phyloP scores from a whole-genome alignment of 2,329 filamentous ascomycete genomes.

The Exophiala spinifera region DNA sequence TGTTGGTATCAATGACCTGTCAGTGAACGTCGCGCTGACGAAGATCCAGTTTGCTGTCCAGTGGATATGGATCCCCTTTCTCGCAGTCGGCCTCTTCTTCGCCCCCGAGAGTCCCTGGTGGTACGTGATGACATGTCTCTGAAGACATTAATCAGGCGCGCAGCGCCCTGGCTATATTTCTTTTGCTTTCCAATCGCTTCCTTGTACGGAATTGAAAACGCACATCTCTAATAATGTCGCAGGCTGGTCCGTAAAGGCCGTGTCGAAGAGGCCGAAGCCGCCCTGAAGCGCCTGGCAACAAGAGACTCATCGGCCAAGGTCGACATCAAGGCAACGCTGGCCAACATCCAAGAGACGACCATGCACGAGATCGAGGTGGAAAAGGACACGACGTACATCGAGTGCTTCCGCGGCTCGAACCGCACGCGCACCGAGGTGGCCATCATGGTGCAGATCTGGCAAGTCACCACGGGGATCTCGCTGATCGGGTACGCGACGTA shows the following conservation, averaged over 20 bases:
- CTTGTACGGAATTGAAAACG: too few relatives aligned
- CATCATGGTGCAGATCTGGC: slow-evolving; percentile 62
- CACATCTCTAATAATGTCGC: too few relatives aligned
- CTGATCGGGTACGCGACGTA: slow-evolving; percentile 61
- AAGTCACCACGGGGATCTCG: slow-evolving; percentile 42
- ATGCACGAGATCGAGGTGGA: slow-evolving; percentile 49
- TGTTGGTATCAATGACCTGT: too few relatives aligned
- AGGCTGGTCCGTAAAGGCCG: slow-evolving; percentile 36
- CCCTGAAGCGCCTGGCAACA: slow-evolving; percentile 45
- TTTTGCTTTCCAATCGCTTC: too few relatives aligned
- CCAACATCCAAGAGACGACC: slow-evolving; percentile 40
- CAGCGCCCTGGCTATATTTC: too few relatives aligned
- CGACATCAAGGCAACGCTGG: slow-evolving; percentile 31
- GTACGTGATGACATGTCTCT: too few relatives aligned
- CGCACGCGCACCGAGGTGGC: slow-evolving; percentile 73
- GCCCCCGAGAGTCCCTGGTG: slow-evolving; percentile 41
- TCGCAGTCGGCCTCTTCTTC: slow-evolving; percentile 42
- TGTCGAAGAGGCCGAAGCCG: slow-evolving; percentile 39
- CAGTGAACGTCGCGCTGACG: too few relatives aligned
- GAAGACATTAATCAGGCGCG: too few relatives aligned
- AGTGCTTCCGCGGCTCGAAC: slow-evolving; percentile 82
- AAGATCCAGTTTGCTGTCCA: slow-evolving; percentile 36
- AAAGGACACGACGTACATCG: slow-evolving; percentile 57
- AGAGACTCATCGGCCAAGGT: slow-evolving; percentile 33
- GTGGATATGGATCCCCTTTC: slow-evolving; percentile 51